Evolutionary conservation across 495 filamentous ascomycete species (phyloP).

Genomic region (Pyronema omphalodes): DNA sequence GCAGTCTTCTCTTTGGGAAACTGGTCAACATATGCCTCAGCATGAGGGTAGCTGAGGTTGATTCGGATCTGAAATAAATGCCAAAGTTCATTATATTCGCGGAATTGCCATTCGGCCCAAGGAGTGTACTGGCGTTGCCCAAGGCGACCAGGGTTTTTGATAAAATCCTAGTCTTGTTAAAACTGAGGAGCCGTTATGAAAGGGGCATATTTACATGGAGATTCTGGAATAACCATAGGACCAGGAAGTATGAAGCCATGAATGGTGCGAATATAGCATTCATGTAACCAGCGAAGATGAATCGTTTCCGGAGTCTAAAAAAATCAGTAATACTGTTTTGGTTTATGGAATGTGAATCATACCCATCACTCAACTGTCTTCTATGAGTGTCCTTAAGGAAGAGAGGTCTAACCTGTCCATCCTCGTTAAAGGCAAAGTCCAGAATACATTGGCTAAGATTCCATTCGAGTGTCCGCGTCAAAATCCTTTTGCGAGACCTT

Average conservation of each 20-base stretch:
- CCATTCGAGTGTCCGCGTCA: conserved; percentile 57
- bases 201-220: conserved; percentile 46
- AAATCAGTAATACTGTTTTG: conserved; percentile 4
- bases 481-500: conserved; percentile 35
- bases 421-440: conserved; percentile 82
- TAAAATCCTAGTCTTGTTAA: conserved; percentile 54
- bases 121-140: conserved; percentile 78
- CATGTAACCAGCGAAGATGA: conserved; percentile 65
- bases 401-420: conserved; percentile 61
- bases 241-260: conserved; percentile 58
- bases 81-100: conserved; percentile 91
- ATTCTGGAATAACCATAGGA: conserved; percentile 80
- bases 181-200: background rate
- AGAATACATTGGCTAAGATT: conserved; percentile 72
- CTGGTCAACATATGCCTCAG: conserved; percentile 79
- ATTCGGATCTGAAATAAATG: conserved; percentile 77
- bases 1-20: conserved; percentile 90
- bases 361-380: conserved; percentile 51
- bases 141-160: conserved; percentile 71
- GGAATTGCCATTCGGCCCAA: conserved; percentile 92
- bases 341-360: background rate
- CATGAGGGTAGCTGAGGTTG: conserved; percentile 90
- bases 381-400: conserved; percentile 72
- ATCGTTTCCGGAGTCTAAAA: conserved; percentile 43
- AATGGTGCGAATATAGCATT: conserved; percentile 74